Base-by-base conservation (phyloP, 768 basidiomycete genomes). In the Lactarius akahatsu region DNA sequence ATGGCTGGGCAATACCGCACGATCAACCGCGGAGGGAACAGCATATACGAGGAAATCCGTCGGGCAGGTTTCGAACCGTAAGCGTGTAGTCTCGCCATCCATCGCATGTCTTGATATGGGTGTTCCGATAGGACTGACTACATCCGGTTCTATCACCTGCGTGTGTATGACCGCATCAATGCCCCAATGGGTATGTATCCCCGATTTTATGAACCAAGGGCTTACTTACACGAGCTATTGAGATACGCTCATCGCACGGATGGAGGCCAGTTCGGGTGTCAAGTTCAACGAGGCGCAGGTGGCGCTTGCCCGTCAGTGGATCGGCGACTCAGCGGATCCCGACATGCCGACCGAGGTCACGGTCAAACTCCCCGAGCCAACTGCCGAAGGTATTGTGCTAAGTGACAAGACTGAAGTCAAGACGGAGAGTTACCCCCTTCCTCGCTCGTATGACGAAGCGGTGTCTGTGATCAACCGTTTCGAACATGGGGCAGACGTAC, bases 131-230 rank as follows among this genome's bases (percentile, higher is more conserved):
- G 92, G n/a, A 72, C 80, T 78, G 88, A 95, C 64, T 95, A 90
- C 74, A 91, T 97, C 71, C 84, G 88, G 13, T 94, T 97, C 82
- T 98, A 92, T 79, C 94, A 98, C 77, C 82, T 99, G 30, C 85
- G 97, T 36, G 80, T 89, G 1, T 99, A 96, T 74, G 96, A 98
- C 73, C 82, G 95, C 30, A 92, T 96, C 73, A 95, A 94, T 72
- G 88, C 89, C 0, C 90, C 92, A 1, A 75, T 79, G 68, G 77
- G 88, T 87, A 67, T 72, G 83, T 74, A 6, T 6, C 28, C 13
- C 38, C 23, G 2, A 16, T n/a, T 0, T 41, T 32, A 34, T 57
- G 2, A 8, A 28, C 36, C 18, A 4, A 15, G 1, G n/a, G 11
- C 26, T 18, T 57, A 16, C 45, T 45, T 40, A 47, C 26, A 10